phyloP scores from a whole-genome alignment of 129 eudicot species.

The Glebionis coronaria region DNA sequence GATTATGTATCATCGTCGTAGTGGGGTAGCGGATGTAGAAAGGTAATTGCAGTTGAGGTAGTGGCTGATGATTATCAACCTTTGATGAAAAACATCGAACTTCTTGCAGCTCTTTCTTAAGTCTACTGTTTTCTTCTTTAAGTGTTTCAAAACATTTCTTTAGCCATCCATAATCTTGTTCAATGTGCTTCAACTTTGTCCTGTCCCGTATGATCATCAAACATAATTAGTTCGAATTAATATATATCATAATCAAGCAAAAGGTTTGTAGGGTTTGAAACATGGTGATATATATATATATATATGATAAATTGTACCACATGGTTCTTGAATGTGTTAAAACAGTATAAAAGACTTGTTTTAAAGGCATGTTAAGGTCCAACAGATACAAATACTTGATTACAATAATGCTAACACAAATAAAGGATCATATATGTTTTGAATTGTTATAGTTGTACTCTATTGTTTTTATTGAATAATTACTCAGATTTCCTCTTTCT shows the following conservation, averaged over 20 bases:
- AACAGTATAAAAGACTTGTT: too few species aligned
- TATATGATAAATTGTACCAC: background rate
- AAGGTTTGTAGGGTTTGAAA: background rate
- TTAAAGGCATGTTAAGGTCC: too few species aligned
- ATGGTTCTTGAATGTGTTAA: background rate
- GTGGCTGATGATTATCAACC: conserved; percentile 27
- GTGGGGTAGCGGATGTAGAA: conserved; percentile 25
- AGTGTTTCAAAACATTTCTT: conserved; percentile 55
- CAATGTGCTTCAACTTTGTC: conserved; percentile 77
- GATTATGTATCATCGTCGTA: background rate
- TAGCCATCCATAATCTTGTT: conserved; percentile 48
- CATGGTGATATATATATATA: too few species aligned
- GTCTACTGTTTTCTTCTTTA: conserved; percentile 49
- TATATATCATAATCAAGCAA: conserved; percentile 5
- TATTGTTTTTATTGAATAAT: background rate
- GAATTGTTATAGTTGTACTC: background rate
- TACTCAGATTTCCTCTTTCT: background rate
- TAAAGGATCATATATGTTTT: background rate
- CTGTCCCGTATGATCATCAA: conserved; percentile 27
- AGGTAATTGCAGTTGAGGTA: conserved; percentile 16
- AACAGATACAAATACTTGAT: too few species aligned
- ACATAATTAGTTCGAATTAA: background rate
- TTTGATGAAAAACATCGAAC: conserved; percentile 31
- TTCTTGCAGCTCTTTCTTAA: conserved; percentile 65
- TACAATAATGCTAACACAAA: too few species aligned